Conservation (phyloP, 441 rosid genomes). For the Corymbia citriodora region DNA sequence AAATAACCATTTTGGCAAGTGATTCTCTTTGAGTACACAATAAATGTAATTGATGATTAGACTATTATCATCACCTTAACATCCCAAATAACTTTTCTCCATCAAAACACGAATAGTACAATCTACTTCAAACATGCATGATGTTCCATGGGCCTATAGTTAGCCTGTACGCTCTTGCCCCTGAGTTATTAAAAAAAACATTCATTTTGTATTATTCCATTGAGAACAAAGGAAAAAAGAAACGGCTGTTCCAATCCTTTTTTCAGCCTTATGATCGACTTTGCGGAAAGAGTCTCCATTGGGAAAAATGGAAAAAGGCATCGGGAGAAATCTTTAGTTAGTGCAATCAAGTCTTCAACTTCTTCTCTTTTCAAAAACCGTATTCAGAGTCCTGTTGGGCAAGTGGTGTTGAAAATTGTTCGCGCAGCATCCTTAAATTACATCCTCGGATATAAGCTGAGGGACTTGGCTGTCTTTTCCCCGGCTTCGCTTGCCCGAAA, state of each 20-base stretch:
- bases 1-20: not conserved
- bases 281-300: not conserved
- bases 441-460: not conserved
- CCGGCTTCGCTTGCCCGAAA: not conserved
- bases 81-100: not conserved
- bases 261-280: not conserved
- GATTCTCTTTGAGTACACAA: not conserved
- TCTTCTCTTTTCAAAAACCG: not conserved
- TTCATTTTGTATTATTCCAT: too few relatives aligned
- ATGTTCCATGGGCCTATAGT: not conserved
- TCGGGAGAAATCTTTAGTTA: not conserved
- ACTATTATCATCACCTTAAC: not conserved
- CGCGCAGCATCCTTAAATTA: not conserved
- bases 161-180: too few relatives aligned
- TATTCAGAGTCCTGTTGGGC: fast-evolving
- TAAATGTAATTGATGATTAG: not conserved
- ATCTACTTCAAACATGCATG: not conserved
- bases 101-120: not conserved
- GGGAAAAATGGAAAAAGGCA: not conserved
- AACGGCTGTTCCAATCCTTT: too few relatives aligned
- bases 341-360: not conserved
- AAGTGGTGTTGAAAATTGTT: not conserved
- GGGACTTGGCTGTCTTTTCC: not conserved
- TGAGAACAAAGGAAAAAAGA: too few relatives aligned
- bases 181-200: too few relatives aligned